Evolutionary conservation across 2,329 filamentous ascomycete genomes (phyloP).

Genomic region (Colletotrichum sp.): DNA sequence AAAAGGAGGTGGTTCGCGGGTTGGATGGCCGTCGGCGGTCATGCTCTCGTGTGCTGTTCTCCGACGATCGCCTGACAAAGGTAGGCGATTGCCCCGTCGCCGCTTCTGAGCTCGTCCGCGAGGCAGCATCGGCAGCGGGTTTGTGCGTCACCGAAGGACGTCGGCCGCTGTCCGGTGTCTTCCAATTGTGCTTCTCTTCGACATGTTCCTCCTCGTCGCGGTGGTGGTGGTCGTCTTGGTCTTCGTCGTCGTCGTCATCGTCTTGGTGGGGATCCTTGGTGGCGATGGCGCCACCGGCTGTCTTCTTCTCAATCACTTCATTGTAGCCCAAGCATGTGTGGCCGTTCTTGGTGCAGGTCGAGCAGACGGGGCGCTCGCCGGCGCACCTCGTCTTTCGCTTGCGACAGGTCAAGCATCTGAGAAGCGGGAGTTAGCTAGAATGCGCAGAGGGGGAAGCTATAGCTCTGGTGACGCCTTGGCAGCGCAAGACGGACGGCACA

Average conservation of each 20-base stretch:
- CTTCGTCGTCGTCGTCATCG: constrained; percentile 31
- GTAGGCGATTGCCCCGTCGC: background rate
- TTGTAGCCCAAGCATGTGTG: constrained; percentile 73
- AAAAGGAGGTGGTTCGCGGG: constrained; percentile 41
- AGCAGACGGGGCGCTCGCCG: constrained; percentile 74
- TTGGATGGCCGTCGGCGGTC: constrained; percentile 27
- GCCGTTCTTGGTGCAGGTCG: constrained; percentile 74
- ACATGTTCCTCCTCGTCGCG: constrained; percentile 43
- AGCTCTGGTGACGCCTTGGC: background rate
- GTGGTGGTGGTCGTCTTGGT: constrained; percentile 38
- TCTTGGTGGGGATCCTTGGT: constrained; percentile 25
- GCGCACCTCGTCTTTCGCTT: constrained; percentile 79
- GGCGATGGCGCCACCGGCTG: constrained; percentile 8
- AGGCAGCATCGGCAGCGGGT: background rate
- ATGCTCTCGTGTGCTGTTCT: constrained; percentile 6
- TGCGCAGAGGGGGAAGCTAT: background rate
- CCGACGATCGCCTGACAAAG: constrained; percentile 12
- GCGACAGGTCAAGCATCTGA: constrained; percentile 73
- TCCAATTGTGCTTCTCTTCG: constrained; percentile 33
- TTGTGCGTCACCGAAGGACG: background rate
- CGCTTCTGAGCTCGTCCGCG: background rate
- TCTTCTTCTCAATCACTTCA: constrained; percentile 55
- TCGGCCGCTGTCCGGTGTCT: constrained; percentile 20
- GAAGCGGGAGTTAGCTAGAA: background rate
- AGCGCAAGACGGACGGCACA: background rate